Evolutionary conservation across 495 filamentous ascomycete species (phyloP), one percentile per base, ranked within the genome.

Genomic region (Tuber calosporum): DNA sequence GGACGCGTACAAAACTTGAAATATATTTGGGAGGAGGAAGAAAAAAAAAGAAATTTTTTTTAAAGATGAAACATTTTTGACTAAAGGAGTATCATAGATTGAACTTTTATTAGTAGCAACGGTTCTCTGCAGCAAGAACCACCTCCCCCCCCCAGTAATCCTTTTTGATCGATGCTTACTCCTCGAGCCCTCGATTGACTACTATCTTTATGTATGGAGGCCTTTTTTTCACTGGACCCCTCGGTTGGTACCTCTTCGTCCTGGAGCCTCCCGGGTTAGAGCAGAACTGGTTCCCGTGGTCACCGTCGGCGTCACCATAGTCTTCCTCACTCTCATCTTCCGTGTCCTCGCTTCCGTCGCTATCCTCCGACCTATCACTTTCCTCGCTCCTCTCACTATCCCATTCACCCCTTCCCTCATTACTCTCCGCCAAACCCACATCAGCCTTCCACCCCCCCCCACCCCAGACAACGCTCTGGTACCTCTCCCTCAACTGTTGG

Each of bases 221-320:
- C 53, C 3, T 62, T 30, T 62, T 62, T 22, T 11, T 13, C 8
- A 6, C 6, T 1, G 53, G 1, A n/a, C 41, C 41, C 4, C 40
- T n/a, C n/a, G n/a, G n/a, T n/a, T 2, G 15, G 22, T 53, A 43
- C 15, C 1, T 9, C 20, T 22, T 11, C 53, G 3, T 62, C 53
- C 4, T 6, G 5, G n/a, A 30, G 11, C 8, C 2, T 4, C 9
- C 2, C 15, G 53, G 1, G 26, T 15, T 34, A 17, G 53, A 26
- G n/a, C 2, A 0, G 9, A 0, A 0, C 13, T 4, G 53, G 34
- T 26, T 0, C 53, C n/a, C n/a, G n/a, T n/a, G n/a, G n/a, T 30
- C 4, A 26, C 39, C 1, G 11, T 30, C 4, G 15, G 8, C 1
- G 11, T 30, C 26, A 13, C 34, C 53, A 26, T 30, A 15, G 26